Base-by-base conservation (phyloP, 129 eudicot genomes). In the Lactuca sativa region DNA sequence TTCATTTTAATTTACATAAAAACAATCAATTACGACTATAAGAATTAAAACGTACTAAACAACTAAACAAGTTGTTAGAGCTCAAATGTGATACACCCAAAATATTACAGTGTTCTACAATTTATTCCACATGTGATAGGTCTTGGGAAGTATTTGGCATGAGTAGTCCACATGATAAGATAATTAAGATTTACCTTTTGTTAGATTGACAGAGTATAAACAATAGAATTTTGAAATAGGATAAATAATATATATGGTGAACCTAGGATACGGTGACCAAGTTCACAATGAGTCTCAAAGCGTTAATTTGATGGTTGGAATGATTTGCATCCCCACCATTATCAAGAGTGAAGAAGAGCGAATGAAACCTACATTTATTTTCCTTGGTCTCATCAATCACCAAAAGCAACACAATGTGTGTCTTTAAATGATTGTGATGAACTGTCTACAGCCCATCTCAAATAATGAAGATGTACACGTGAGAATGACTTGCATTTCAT, bases 331-430 rank as follows among this genome's bases (percentile, higher is more conserved):
- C 80, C 80, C 80, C 64, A 67, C 63, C 62, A 14, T 37, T 30
- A 37, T 53, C 56, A 73, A 73, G 77, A 72, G 12, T 32, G 37
- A 72, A 48, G 59, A 74, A 53, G 13, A 14, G 7, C 41, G 59
- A 34, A 68, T 76, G n/a, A 38, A 68, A 61, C 70, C 56, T 49
- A 76, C 80, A 68, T 68, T 68, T 63, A 76, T 59, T 59, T 74
- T 68, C 64, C 52, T 68, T 68, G 68, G 80, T 60, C 79, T 60
- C 51, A 60, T 76, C 80, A 38, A 75, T 75, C 69, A 76, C 64
- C 56, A 67, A 51, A 68, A 25, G 52, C 62, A 68, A 56, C 60
- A 18, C 34, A 36, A 74, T 7, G 21, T 59, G 51, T 41, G 74
- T 59, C 74, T 67, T 59, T 75, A 56, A 67, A 76, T 76, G 58